Evolutionary conservation across 2,329 filamentous ascomycete genomes (phyloP).

Genomic region (Alternaria sp.): DNA sequence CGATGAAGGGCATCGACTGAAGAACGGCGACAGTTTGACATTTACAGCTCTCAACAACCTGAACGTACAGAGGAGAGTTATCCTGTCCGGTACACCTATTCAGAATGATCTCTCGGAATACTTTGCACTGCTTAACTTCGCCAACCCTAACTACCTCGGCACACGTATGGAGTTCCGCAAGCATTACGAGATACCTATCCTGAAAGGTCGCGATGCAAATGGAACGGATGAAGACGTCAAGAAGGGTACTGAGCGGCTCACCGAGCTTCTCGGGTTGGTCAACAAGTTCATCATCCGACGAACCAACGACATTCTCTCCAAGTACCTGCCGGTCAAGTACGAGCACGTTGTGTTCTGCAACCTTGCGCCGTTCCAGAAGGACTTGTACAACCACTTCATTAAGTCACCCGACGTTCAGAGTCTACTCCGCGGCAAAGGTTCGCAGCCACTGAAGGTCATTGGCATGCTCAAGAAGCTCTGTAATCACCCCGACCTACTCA

Average conservation of each 20-base stretch:
- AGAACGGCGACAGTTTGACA: constrained; percentile 95
- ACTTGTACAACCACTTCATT: constrained; percentile 97
- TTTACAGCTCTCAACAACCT: constrained; percentile 90
- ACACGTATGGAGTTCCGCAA: constrained; percentile 92
- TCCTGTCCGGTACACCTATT: constrained; percentile 95
- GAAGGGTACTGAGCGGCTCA: constrained; percentile 82
- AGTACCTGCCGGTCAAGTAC: constrained; percentile 97
- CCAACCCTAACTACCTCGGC: constrained; percentile 90
- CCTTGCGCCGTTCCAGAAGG: constrained; percentile 88
- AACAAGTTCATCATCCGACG: constrained; percentile 99
- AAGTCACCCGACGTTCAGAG: constrained; percentile 94
- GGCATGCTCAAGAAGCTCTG: constrained; percentile 97
- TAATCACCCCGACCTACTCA: constrained; percentile 94
- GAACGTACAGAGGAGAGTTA: constrained; percentile 90
- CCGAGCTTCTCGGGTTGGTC: constrained; percentile 81
- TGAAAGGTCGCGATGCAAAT: constrained; percentile 88
- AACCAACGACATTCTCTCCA: constrained; percentile 97
- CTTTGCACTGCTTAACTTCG: constrained; percentile 94
- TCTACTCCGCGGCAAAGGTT: constrained; percentile 89
- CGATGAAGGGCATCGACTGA: constrained; percentile 94
- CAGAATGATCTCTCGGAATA: constrained; percentile 99
- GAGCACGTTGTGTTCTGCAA: constrained; percentile 99
- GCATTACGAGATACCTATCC: constrained; percentile 89
- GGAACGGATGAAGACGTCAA: constrained; percentile 83
- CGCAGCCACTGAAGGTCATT: constrained; percentile 95